These are phyloP conservation scores for Arthrobotrys entomopaga DNA, from an alignment of 2,329 filamentous ascomycete genomes.

Conservation along the genomic window DNA sequence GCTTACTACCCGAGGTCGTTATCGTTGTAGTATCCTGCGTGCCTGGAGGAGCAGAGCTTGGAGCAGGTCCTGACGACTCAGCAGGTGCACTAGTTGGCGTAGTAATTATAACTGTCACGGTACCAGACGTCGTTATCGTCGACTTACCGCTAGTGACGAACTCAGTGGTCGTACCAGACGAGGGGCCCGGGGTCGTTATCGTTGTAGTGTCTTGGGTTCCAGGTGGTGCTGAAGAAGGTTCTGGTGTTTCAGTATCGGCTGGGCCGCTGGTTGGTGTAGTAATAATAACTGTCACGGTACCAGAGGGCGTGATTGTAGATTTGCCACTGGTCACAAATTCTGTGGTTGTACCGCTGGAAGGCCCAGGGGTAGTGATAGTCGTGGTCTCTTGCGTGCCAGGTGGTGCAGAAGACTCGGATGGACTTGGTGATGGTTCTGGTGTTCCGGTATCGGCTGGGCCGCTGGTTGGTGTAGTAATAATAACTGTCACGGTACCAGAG, in stretches of 20 bases:
- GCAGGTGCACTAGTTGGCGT: not conserved
- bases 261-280: not conserved
- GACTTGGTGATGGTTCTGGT: not conserved
- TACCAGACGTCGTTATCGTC: not conserved
- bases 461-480: constrained; percentile 2
- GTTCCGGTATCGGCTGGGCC: not conserved
- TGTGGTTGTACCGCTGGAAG: not conserved
- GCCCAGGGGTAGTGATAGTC: not conserved
- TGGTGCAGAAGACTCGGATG: not conserved
- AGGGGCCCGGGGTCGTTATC: not conserved
- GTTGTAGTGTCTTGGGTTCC: not conserved
- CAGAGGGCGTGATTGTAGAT: not conserved
- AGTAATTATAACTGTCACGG: not conserved
- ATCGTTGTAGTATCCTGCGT: not conserved
- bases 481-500: not conserved
- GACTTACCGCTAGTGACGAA: not conserved
- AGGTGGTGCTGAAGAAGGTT: not conserved
- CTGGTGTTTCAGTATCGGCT: not conserved
- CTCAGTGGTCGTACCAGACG: not conserved
- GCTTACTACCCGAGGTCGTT: not conserved
- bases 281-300: constrained; percentile 6
- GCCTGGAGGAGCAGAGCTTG: too few species aligned
- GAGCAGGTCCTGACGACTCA: not conserved
- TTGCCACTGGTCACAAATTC: not conserved
- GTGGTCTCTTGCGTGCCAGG: not conserved